Percentiles rank a stretch among this genome's conserved stretches.
phyloP scores from a whole-genome alignment of 2,329 filamentous ascomycete genomes.

The Neopestalotiopsis clavispora region DNA sequence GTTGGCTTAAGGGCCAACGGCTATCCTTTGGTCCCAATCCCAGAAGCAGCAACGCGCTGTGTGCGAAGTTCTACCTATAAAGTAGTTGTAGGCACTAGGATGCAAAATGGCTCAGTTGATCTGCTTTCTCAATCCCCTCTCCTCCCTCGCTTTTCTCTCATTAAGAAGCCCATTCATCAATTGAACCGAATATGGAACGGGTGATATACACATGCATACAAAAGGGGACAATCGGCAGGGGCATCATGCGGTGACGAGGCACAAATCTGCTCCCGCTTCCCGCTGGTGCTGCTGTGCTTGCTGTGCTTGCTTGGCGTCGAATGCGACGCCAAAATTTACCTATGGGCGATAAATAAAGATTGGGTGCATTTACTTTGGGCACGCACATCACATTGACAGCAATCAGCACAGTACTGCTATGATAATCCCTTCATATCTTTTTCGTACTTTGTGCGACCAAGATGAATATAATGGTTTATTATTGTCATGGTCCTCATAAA shows the following conservation, averaged over 20 bases:
- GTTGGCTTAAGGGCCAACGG: slow-evolving; percentile 1
- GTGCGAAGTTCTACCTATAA: background rate
- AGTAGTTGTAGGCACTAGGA: background rate
- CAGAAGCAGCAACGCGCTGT: background rate
- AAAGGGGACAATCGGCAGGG: background rate
- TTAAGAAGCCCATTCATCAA: background rate
- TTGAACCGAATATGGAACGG: background rate
- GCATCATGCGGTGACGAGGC: background rate
- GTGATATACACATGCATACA: background rate
- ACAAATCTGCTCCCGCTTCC: background rate
- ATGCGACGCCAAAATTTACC: background rate
- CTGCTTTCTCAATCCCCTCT: background rate
- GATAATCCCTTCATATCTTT: too few relatives aligned
- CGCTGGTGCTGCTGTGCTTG: background rate
- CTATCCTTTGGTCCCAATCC: background rate
- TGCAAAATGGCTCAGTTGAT: background rate
- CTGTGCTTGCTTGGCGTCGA: background rate
- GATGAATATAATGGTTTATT: background rate
- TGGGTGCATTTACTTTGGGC: too few relatives aligned
- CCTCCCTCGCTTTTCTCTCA: background rate
- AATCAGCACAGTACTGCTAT: too few relatives aligned
- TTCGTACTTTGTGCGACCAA: too few relatives aligned
- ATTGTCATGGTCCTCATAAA: background rate
- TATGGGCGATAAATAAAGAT: background rate
- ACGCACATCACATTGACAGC: too few relatives aligned